A percentile compares a stretch with the other conserved stretches of the same genome.
Conservation (phyloP, 768 basidiomycete genomes). For the Russula dissimulans region DNA sequence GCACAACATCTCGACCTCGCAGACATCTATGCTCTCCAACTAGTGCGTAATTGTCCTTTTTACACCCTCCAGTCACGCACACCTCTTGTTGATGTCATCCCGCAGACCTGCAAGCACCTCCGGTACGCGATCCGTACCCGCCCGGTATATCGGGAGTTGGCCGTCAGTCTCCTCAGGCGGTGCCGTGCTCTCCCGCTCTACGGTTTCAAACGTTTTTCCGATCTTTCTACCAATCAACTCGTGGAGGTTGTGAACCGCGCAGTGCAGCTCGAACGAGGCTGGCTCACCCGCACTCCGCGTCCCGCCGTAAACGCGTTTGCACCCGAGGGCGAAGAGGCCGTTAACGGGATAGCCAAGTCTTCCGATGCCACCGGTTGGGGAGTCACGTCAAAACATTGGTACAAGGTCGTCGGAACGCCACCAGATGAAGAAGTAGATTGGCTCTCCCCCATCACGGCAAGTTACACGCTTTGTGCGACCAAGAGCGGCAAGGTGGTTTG, state of each 20-base stretch:
- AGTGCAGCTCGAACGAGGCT: constrained; percentile 48
- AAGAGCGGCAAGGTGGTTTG: constrained; percentile 70
- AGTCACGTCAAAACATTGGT: constrained; percentile 42
- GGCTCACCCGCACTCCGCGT: constrained; percentile 49
- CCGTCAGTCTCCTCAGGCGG: constrained; percentile 49
- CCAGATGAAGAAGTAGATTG: constrained; percentile 65
- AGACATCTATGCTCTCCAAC: constrained; percentile 53
- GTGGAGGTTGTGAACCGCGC: constrained; percentile 58
- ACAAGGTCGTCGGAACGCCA: constrained; percentile 58
- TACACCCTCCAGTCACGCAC: neutral
- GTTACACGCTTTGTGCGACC: constrained; percentile 68
- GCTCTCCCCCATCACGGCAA: constrained; percentile 68
- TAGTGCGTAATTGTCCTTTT: constrained; percentile 36
- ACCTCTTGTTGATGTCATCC: neutral
- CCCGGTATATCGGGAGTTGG: constrained; percentile 59
- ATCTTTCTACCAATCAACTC: constrained; percentile 53
- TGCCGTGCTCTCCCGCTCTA: constrained; percentile 61
- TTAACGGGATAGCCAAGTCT: neutral
- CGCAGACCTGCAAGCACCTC: constrained; percentile 53
- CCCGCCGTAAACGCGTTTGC: constrained; percentile 33
- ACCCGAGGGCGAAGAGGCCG: neutral
- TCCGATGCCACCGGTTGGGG: constrained; percentile 6
- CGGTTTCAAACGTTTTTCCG: constrained; percentile 59
- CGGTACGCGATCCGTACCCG: constrained; percentile 54
- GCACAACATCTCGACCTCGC: constrained; percentile 49